Evolutionary conservation across 2,329 filamentous ascomycete species (phyloP).

Genomic region (Ophiosphaerella narmari): DNA sequence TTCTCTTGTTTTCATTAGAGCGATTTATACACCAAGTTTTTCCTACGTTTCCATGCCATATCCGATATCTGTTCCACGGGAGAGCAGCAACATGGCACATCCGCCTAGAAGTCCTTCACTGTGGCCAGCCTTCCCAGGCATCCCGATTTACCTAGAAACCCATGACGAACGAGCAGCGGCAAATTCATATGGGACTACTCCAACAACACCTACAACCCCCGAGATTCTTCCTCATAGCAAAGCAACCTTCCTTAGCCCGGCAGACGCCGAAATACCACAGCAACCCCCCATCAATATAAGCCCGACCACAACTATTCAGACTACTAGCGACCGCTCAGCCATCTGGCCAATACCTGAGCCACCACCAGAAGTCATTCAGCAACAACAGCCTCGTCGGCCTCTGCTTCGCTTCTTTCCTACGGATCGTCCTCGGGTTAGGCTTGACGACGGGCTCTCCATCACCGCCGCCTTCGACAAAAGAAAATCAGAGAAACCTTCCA

Average conservation of each 20-base stretch:
- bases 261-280: not conserved
- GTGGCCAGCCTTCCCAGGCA: constrained; percentile 27
- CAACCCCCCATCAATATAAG: constrained; percentile 4
- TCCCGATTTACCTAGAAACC: constrained; percentile 33
- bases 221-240: constrained; percentile 6
- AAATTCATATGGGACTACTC: constrained; percentile 26
- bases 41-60: constrained; percentile 21
- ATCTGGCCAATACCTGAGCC: constrained; percentile 28
- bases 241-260: constrained; percentile 3
- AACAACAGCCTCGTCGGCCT: constrained; percentile 5
- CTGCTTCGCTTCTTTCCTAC: constrained; percentile 22
- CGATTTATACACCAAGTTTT: constrained; percentile 2
- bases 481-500: not conserved
- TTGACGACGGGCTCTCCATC: constrained; percentile 3
- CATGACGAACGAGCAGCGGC: constrained; percentile 12
- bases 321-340: constrained; percentile 16
- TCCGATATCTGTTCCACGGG: constrained; percentile 12
- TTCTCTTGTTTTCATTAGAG: not conserved
- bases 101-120: constrained; percentile 11
- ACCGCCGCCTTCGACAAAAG: not conserved
- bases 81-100: constrained; percentile 6
- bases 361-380: constrained; percentile 18
- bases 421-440: constrained; percentile 12
- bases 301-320: constrained; percentile 26
- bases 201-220: constrained; percentile 27